A percentile compares a stretch with the other conserved stretches of the same genome.
Evolutionary conservation across 2,329 filamentous ascomycete species (phyloP).

Genomic region (Stachybotrys chartarum): DNA sequence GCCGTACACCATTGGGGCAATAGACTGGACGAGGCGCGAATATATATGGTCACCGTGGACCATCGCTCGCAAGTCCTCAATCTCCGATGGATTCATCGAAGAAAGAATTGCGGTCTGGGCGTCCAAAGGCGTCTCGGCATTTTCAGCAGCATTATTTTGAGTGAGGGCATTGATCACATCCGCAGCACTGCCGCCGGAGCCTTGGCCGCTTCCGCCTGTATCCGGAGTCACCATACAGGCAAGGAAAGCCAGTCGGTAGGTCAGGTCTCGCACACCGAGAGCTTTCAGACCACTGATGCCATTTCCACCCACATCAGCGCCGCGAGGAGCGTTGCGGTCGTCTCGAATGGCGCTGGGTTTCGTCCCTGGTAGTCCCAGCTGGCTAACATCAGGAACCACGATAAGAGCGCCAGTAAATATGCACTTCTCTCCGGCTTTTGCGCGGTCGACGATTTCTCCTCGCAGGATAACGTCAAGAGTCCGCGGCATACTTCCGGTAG

Average conservation of each 20-base stretch:
- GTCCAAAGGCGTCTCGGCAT: conserved; percentile 66
- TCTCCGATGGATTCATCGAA: conserved; percentile 78
- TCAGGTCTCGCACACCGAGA: conserved; percentile 88
- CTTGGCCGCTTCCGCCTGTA: conserved; percentile 69
- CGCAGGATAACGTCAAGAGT: conserved; percentile 96
- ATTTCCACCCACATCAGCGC: conserved; percentile 72
- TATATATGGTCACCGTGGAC: conserved; percentile 96
- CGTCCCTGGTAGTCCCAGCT: conserved; percentile 82
- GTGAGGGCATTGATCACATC: conserved; percentile 84
- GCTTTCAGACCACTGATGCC: conserved; percentile 87
- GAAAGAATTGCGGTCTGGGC: conserved; percentile 82
- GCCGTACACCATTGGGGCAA: conserved; percentile 95
- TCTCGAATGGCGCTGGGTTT: conserved; percentile 79
- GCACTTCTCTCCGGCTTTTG: conserved; percentile 96
- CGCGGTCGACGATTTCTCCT: conserved; percentile 94
- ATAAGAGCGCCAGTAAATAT: conserved; percentile 96
- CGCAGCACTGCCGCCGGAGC: conserved; percentile 53
- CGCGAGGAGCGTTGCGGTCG: conserved; percentile 63
- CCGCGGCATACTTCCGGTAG: conserved; percentile 95
- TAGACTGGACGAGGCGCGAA: conserved; percentile 81
- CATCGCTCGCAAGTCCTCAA: conserved; percentile 85
- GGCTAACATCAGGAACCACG: conserved; percentile 93
- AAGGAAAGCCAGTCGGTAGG: conserved; percentile 93
- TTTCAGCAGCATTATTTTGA: conserved; percentile 51
- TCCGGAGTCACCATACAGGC: conserved; percentile 95